These are phyloP conservation scores for Raffaelea albimanens DNA, from an alignment of 2,329 filamentous ascomycete genomes.

Conservation along the genomic window DNA sequence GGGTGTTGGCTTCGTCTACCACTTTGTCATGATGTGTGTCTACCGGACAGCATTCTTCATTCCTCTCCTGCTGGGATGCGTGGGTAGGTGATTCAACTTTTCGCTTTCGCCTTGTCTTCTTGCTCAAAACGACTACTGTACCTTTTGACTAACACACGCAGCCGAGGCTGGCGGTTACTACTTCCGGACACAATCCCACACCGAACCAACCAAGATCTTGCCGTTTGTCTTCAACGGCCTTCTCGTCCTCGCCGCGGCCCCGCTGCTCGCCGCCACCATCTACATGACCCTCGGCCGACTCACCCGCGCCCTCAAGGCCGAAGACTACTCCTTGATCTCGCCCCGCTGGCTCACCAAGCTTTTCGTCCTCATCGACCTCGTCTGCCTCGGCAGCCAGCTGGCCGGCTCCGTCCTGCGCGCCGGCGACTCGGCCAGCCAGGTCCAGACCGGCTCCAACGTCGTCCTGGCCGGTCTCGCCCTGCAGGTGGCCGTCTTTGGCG, in stretches of 20 bases:
- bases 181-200: not conserved
- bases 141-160: not conserved
- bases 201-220: not conserved
- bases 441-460: conserved; percentile 27
- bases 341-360: conserved; percentile 9
- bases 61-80: not conserved
- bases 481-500: conserved; percentile 39
- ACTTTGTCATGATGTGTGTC: not conserved
- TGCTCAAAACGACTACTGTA: too few species aligned
- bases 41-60: not conserved
- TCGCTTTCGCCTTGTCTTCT: too few species aligned
- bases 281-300: conserved; percentile 8
- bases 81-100: not conserved
- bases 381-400: conserved; percentile 15
- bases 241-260: not conserved
- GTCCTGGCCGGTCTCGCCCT: conserved; percentile 39
- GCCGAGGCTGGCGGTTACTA: not conserved
- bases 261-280: conserved; percentile 4
- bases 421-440: not conserved
- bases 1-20: not conserved
- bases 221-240: conserved; percentile 1
- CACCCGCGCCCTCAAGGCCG: not conserved
- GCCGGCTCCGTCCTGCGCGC: conserved; percentile 11
- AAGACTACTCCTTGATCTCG: not conserved
- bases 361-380: conserved; percentile 9